Conservation (phyloP, 2,329 filamentous ascomycete genomes). For the Aspergillus fischeri region DNA sequence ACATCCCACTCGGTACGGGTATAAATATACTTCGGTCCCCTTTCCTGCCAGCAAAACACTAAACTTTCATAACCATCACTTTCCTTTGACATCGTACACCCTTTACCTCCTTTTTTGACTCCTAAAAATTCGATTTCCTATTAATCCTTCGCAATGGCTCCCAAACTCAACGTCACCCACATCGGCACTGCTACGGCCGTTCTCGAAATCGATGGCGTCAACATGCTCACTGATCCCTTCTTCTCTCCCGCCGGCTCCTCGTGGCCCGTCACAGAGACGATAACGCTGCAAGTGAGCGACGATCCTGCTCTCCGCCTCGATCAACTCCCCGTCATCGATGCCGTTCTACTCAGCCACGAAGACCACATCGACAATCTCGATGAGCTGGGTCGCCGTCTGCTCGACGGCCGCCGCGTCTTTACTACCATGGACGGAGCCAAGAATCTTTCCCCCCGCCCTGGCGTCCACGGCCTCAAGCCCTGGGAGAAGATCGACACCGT, state of each 20-base stretch:
- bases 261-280: constrained; percentile 21
- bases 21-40: no score
- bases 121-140: no score
- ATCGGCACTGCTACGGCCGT: constrained; percentile 50
- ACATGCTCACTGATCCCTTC: constrained; percentile 46
- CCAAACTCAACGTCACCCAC: constrained; percentile 39
- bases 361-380: constrained; percentile 52
- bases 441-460: constrained; percentile 43
- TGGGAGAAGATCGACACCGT: constrained; percentile 35
- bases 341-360: constrained; percentile 49
- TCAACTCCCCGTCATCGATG: constrained; percentile 45
- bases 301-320: constrained; percentile 36
- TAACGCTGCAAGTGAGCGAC: constrained; percentile 25
- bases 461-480: constrained; percentile 36
- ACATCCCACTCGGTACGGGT: no score
- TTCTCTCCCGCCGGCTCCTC: constrained; percentile 40
- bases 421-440: constrained; percentile 45
- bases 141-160: no score
- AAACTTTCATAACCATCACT: no score
- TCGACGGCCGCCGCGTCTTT: constrained; percentile 46
- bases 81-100: no score
- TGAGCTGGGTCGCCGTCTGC: constrained; percentile 41
- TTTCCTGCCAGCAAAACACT: no score
- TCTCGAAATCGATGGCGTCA: constrained; percentile 41
- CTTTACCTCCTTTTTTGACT: no score